Evolutionary conservation across 2,329 filamentous ascomycete genomes (phyloP).

Genomic region (Epichloe elymi): DNA sequence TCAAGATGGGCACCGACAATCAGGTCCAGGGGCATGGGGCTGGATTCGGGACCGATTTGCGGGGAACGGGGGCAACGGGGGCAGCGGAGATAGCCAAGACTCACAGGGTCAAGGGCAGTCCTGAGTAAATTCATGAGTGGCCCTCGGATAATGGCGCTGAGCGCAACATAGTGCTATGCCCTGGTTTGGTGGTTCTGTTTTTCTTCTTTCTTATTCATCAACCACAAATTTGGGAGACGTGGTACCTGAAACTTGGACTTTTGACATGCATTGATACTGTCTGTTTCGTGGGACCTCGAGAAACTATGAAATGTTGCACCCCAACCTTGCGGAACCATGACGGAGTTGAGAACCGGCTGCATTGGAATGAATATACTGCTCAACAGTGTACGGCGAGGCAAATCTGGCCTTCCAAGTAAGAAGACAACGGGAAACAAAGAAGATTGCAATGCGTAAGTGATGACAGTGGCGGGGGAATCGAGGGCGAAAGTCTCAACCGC

Average conservation of each 20-base stretch:
- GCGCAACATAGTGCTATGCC: not conserved
- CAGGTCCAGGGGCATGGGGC: slow-evolving; percentile 24
- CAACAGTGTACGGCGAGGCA: no score
- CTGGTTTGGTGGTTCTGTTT: not conserved
- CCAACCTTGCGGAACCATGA: not conserved
- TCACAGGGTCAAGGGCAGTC: slow-evolving; percentile 17
- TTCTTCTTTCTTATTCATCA: not conserved
- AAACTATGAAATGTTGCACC: not conserved
- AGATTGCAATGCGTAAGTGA: not conserved
- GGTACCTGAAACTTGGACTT: not conserved
- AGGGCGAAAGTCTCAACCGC: not conserved
- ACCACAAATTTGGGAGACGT: not conserved
- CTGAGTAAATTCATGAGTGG: slow-evolving; percentile 9
- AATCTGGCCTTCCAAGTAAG: not conserved
- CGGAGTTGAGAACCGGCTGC: not conserved
- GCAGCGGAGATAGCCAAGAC: slow-evolving; percentile 14
- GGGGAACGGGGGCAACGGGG: slow-evolving; percentile 15
- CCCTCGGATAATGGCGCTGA: not conserved
- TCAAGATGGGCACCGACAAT: slow-evolving; percentile 18
- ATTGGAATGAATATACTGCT: not conserved
- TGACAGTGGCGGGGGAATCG: not conserved
- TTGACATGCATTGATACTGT: not conserved
- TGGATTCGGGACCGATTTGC: slow-evolving; percentile 32
- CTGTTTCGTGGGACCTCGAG: not conserved
- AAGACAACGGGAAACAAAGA: not conserved